These are phyloP conservation scores for Byssochlamys sp. DNA, from an alignment of 2,329 filamentous ascomycete species.

Conservation along the genomic window DNA sequence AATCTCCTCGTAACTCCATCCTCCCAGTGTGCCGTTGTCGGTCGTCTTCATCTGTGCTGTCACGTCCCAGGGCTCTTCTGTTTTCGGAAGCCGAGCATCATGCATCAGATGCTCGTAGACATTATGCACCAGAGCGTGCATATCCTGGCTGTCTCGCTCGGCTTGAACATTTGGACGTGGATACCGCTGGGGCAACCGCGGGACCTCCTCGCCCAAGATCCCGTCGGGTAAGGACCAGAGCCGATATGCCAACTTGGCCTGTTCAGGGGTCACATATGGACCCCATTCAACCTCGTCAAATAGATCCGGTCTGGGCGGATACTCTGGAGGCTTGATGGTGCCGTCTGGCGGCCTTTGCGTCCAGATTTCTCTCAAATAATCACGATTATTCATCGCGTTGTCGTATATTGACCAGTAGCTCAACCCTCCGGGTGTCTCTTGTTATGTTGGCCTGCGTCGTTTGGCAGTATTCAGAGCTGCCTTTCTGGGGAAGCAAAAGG, in stretches of 20 bases:
- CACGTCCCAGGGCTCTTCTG: conserved; percentile 6
- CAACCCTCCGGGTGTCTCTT: no score
- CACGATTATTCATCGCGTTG: not conserved
- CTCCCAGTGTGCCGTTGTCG: conserved; percentile 4
- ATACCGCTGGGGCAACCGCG: conserved; percentile 2
- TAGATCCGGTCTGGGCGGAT: conserved; percentile 17
- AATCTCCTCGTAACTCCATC: conserved; percentile 11
- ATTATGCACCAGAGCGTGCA: conserved; percentile 17
- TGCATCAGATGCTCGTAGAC: conserved; percentile 24
- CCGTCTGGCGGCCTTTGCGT: not conserved
- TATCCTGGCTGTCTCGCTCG: conserved; percentile 1
- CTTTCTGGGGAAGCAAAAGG: not conserved
- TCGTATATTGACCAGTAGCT: not conserved
- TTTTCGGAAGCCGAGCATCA: conserved; percentile 11
- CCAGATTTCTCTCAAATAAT: not conserved
- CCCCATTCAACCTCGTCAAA: conserved; percentile 20
- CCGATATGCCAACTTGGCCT: conserved; percentile 18
- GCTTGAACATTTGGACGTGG: not conserved
- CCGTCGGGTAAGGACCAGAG: conserved; percentile 20
- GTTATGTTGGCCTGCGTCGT: no score
- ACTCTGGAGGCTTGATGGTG: conserved; percentile 8
- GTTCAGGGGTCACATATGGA: conserved; percentile 11
- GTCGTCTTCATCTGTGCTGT: conserved; percentile 5
- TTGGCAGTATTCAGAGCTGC: not conserved
- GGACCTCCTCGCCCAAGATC: conserved; percentile 7